Conservation (phyloP, 805 yeast species). For the Barnettozyma vustinii region DNA sequence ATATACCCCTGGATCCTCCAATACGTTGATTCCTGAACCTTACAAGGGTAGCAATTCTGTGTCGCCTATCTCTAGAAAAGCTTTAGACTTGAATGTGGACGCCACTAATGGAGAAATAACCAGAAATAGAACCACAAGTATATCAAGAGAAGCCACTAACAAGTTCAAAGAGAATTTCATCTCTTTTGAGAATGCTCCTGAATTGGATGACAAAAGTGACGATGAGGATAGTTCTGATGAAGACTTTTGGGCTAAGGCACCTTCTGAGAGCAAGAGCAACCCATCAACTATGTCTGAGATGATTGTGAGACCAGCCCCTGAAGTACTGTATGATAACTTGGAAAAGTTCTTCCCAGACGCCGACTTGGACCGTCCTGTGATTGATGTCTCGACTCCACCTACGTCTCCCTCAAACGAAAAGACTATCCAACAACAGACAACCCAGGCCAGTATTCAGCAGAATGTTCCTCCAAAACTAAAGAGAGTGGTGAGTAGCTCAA, state of each 20-base stretch:
- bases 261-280: slow-evolving; percentile 22
- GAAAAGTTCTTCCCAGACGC: slow-evolving; percentile 91
- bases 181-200: slow-evolving; percentile 72
- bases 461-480: slow-evolving; percentile 8
- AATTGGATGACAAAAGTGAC: slow-evolving; percentile 32
- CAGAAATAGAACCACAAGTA: neutral
- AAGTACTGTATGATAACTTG: slow-evolving; percentile 84
- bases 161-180: slow-evolving; percentile 67
- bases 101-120: neutral
- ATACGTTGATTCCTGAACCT: slow-evolving; percentile 38
- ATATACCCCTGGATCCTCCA: slow-evolving; percentile 39
- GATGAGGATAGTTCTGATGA: slow-evolving; percentile 39
- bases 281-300: slow-evolving; percentile 34
- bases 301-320: slow-evolving; percentile 93
- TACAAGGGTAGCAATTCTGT: slow-evolving; percentile 25
- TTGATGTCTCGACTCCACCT: slow-evolving; percentile 65
- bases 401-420: slow-evolving; percentile 37
- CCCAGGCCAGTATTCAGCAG: neutral
- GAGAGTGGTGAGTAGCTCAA: slow-evolving; percentile 18
- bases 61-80: slow-evolving; percentile 21
- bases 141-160: slow-evolving; percentile 17
- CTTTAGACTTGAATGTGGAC: slow-evolving; percentile 8
- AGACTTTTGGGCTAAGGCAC: slow-evolving; percentile 55
- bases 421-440: neutral
- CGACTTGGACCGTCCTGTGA: slow-evolving; percentile 85